phyloP scores from a whole-genome alignment of 257 asterid genomes.

The Fraxinus pennsylvanica region DNA sequence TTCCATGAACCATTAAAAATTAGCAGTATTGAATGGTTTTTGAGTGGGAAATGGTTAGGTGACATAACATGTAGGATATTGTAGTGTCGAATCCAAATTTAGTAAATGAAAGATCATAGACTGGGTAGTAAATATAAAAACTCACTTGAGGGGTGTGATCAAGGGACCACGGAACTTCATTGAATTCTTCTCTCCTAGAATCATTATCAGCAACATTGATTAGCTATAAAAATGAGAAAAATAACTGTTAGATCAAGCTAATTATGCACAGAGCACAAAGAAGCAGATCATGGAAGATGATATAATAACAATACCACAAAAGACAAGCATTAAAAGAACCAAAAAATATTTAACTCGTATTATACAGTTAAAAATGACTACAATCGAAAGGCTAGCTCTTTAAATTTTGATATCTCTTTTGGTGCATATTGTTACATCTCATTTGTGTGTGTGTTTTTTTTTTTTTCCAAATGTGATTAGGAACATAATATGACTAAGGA shows the following conservation, averaged over 20 bases:
- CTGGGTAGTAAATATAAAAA: background rate
- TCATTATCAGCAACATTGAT: slow-evolving; percentile 42
- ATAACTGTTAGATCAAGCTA: slow-evolving; percentile 19
- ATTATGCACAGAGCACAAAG: background rate
- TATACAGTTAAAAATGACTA: background rate
- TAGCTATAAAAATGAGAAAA: slow-evolving; percentile 43
- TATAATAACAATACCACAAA: background rate
- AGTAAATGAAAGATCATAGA: background rate
- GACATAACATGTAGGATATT: background rate
- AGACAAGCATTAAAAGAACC: background rate
- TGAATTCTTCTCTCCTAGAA: slow-evolving; percentile 68
- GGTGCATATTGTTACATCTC: too few relatives aligned
- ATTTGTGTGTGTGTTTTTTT: too few relatives aligned
- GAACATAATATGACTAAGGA: background rate
- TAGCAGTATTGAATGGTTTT: background rate
- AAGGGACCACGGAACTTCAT: slow-evolving; percentile 77
- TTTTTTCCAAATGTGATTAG: background rate
- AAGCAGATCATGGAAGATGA: background rate
- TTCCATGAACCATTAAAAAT: background rate
- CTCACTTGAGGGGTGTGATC: slow-evolving; percentile 69
- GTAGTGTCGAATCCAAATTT: background rate
- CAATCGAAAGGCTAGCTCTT: too few relatives aligned
- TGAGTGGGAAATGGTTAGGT: background rate
- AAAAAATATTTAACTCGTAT: background rate
- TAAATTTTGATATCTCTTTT: too few relatives aligned